Evolutionary conservation across 1,284 basidiomycete species (phyloP), one percentile per base, ranked within the genome.

Genomic region (Naganishia sp.): DNA sequence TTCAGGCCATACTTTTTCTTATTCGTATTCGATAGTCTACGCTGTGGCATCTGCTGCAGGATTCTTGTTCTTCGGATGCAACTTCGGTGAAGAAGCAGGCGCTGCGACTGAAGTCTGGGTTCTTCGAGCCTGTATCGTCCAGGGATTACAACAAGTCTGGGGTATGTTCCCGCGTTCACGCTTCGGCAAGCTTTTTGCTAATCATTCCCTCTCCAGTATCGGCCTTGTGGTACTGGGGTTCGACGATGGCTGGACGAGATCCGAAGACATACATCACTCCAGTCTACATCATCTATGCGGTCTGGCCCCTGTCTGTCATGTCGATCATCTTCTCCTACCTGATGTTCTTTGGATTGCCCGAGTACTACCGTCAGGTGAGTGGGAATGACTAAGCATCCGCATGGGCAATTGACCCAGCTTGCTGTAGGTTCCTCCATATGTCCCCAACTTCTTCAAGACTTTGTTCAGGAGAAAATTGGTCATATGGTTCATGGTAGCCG

Each of bases 41-140:
- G 92, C 92, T 53, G 80, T 91, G 56, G 92, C 89, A 15, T 94
- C 92, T 36, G 88, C 92, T 10, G 92, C 90, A 45, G 88, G 90
- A 21, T 95, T 94, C 84, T 81, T 87, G 66, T 94, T 92, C 85
- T 95, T 95, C 75, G 92, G 92, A 77, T 84, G 94, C 71, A 95
- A 95, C 80, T 95, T 94, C 77, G 92, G 92, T 80, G 92, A 95
- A 82, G 92, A 94, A 84, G 92, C 92, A 39, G 90, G 92, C 74
- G 91, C 92, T 63, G 90, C 91, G 0, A 93, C 92, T 2, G 91
- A 95, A 78, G 86, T 93, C 16, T 95, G 92, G 92, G 90, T 88
- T 52, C 79, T 91, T 70, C 86, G 92, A 63, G 92, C 92, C 25
- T 93, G 90, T 77, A 82, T 94, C 69, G 92, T 95, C 1, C 92